A percentile compares a stretch with the other conserved stretches of the same genome.
Evolutionary conservation across 345 rosid genomes (phyloP).

Genomic region (Lumnitzera racemosa): DNA sequence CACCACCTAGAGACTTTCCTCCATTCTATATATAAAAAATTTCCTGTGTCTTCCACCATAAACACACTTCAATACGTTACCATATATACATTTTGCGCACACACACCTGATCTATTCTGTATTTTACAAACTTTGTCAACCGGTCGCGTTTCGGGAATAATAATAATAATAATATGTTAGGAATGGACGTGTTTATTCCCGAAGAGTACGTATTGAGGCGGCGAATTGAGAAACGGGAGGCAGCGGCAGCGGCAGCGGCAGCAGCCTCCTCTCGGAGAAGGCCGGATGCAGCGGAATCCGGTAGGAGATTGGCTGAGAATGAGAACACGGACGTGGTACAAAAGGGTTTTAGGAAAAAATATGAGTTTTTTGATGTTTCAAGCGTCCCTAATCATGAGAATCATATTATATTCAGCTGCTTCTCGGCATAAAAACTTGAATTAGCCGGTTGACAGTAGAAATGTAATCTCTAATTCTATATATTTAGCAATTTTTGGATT

Average conservation of each 20-base stretch:
- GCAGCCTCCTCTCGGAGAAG: constrained; percentile 23
- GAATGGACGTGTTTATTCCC: constrained; percentile 58
- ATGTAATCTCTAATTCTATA: not conserved
- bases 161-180: too few species aligned
- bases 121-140: not conserved
- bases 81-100: too few species aligned
- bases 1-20: too few species aligned
- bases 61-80: too few species aligned
- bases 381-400: not conserved
- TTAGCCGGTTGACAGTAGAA: not conserved
- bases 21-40: too few species aligned
- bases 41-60: too few species aligned
- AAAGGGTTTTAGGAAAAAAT: not conserved
- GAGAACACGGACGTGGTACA: not conserved
- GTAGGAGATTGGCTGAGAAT: not conserved
- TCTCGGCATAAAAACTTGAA: constrained; percentile 3
- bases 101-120: too few species aligned
- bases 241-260: too few species aligned
- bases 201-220: constrained; percentile 55
- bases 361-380: not conserved
- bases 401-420: constrained; percentile 8
- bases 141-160: not conserved
- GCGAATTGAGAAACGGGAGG: constrained; percentile 38
- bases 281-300: constrained; percentile 2
- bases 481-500: not conserved